Base-by-base conservation (phyloP, 139 green algal genomes). In the Auxenochlorella pyrenoidosa region DNA sequence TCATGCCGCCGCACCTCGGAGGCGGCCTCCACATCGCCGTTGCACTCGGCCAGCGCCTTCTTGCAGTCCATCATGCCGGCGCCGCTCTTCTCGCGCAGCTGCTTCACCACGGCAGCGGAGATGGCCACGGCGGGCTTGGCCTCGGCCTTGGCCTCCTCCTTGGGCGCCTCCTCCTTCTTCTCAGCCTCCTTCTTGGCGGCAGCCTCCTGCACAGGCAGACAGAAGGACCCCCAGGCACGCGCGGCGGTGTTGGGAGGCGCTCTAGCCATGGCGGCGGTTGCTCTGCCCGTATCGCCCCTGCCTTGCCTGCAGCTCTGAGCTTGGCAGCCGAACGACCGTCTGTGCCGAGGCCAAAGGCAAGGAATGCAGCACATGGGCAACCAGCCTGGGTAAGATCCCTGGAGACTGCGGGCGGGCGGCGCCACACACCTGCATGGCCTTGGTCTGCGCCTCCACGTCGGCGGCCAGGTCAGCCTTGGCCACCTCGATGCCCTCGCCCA, bases 51-150 rank as follows among this genome's bases (percentile, higher is more conserved):
- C 51, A 40, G 44, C 75, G 70, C 32, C 92, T 98, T 98, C 94
- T 99, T 99, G 97, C 97, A 99, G 92, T 98, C 97, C 97, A 99
- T 99, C 97, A 99, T 99, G 91, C 97, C 97, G 2, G 97, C 95
- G 43, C 96, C 95, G 12, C 88, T 93, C 83, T 90, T 83, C 34
- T 97, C 93, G 87, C 97, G 96, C 87, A 99, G 95, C 60, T 91
- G 79, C 92, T 98, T 98, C 36, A 99, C 98, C 19, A 92, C 68
- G 63, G 91, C 90, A 47, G 97, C 94, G 54, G 86, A 88, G 16
- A 92, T 40, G n/a, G 79, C 86, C 34, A 88, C 83, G 0, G 76
- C 81, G 24, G 72, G 77, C 36, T 83, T 78, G n/a, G 85, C 71
- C 26, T 44, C 66, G 16, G 89, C 66, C n/a, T 82, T 36, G 30